Base-by-base conservation (phyloP, 257 asterid genomes). In the Salvia splendens region DNA sequence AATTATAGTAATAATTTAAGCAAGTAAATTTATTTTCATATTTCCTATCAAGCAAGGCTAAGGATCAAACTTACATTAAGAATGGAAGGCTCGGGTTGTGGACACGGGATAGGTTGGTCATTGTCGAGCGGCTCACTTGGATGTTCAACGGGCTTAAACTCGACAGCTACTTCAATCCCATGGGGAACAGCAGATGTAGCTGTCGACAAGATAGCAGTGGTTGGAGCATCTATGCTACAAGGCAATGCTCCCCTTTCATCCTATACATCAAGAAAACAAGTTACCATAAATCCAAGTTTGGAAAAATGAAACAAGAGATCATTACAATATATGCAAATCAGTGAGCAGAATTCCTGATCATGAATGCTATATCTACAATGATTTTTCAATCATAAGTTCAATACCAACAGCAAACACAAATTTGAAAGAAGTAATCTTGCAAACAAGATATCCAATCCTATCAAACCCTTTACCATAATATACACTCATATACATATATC, bases 71-170 rank as follows among this genome's bases (percentile, higher is more conserved):
- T 83, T 82, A 92, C 97, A 72, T 86, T 87, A 5, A 89, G 89
- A 74, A 86, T 82, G 3, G 95, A 92, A 70, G 98, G 97, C 73
- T 92, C 98, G 0, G 96, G 95, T 42, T 84, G 72, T 1, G 98
- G 98, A 77, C 97, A 92, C 51, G 68, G 86, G 77, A 89, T 78
- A 9, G 98, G 96, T 38, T 70, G 85, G 68, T 92, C 98, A 56
- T 55, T 72, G 79, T 89, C 85, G 3, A 83, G 89, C 65, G 96
- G 98, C 84, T 89, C 98, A 8, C 63, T 38, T 1, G 95, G 96
- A 79, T 83, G 95, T 57, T 87, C 95, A 15, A 92, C 77, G 12
- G 95, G 96, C 80, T 87, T 92, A 71, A 89, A 86, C 82, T 84
- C 95, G 35, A 74, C 67, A 0, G 82, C 85, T 67, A 79, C 17